Evolutionary conservation across 2,329 filamentous ascomycete species (phyloP), one percentile per base, ranked within the genome.

Genomic region (Fusarium bulbicola): DNA sequence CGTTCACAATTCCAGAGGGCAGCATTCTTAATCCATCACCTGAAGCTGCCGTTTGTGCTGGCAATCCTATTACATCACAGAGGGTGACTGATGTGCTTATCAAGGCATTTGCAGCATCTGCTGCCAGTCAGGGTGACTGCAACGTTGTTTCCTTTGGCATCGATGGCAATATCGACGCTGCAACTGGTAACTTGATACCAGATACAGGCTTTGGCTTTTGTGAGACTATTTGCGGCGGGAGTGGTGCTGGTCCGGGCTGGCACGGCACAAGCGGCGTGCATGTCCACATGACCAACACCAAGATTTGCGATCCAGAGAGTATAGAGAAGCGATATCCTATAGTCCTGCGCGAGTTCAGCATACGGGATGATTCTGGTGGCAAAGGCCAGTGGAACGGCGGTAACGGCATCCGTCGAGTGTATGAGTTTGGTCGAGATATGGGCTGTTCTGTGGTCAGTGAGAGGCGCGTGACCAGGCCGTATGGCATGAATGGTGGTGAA

Each of bases 31-130:
- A 90, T 0, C 93, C 93, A 0, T 92, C 91, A 0, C 90, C 92
- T 70, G 90, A 90, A 39, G 93, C 93, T 0, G 93, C 93, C 0
- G 93, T 95, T 0, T 93, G 95, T 0, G 93, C 92, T 24, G 93
- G 93, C 42, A 95, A 95, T 76, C 93, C 95, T 84, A 34, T 34
- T 34, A 34, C 14, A 34, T 34, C 32, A 34, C 32, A 34, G 14
- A 34, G 32, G 32, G 32, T 34, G 50, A 82, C 81, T 1, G 82
- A 84, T 61, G 82, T 84, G 49, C 80, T 84, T 47, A 80, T 84
- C 74, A 93, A 92, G 77, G 93, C 92, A 4, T 95, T 95, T 85
- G 86, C 89, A 62, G 93, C 92, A 4, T 94, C 92, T 68, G 92
- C 93, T 4, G 93, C 93, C 18, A 91, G 87, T 13, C 50, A 39